Evolutionary conservation across 2,329 filamentous ascomycete genomes (phyloP).

Genomic region (Gremmenia infestans): DNA sequence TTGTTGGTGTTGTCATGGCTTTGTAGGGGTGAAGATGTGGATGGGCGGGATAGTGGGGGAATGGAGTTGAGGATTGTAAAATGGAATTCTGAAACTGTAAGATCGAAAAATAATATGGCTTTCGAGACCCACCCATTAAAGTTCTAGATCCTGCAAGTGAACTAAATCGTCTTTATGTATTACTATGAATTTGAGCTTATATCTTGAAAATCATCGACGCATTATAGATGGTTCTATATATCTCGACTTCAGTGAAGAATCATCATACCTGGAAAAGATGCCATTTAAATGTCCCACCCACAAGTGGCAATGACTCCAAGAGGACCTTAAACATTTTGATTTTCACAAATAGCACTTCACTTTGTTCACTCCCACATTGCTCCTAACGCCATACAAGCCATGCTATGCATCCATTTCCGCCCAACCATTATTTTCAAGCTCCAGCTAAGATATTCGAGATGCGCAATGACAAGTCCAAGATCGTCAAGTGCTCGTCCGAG

Average conservation of each 20-base stretch:
- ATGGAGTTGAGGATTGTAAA: not conserved
- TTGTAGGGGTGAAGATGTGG: conserved; percentile 1
- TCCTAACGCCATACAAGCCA: conserved; percentile 2
- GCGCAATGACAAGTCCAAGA: conserved; percentile 78
- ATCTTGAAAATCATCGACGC: too few relatives aligned
- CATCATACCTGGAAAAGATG: not conserved
- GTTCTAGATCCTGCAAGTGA: too few relatives aligned
- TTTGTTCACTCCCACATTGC: not conserved
- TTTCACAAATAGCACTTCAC: not conserved
- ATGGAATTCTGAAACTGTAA: too few relatives aligned
- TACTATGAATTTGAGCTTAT: too few relatives aligned
- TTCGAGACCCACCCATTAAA: too few relatives aligned
- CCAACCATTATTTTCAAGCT: conserved; percentile 8
- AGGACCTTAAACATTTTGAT: not conserved
- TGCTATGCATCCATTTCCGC: not conserved
- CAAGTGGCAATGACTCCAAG: not conserved
- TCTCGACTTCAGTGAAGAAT: not conserved
- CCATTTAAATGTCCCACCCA: too few relatives aligned
- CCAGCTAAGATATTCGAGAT: conserved; percentile 65
- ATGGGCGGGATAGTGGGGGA: too few relatives aligned
- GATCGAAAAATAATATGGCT: too few relatives aligned
- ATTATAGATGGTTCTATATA: too few relatives aligned
- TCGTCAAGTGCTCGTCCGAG: conserved; percentile 87
- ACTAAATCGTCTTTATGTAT: too few relatives aligned
- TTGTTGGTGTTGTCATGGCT: conserved; percentile 5